Base-by-base conservation (phyloP, 2,329 filamentous ascomycete genomes). In the Alternaria atra region DNA sequence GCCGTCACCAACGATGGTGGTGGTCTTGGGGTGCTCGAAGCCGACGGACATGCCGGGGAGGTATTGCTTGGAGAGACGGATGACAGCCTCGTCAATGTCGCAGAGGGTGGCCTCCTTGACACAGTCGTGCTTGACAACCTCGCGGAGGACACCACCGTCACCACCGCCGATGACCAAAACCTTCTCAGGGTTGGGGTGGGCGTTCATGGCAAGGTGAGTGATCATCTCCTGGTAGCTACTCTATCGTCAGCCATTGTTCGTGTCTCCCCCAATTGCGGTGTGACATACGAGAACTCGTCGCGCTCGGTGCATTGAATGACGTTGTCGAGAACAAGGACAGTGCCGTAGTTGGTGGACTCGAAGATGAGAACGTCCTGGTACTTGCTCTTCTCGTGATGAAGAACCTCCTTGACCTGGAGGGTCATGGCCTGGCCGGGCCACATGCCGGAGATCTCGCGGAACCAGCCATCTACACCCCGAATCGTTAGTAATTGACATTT, bases 371-470 rank as follows among this genome's bases (percentile, higher is more conserved):
- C 94, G 79, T 99, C 95, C 84, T 99, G 95, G 86, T 97, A 99
- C 86, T 97, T 86, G 86, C 91, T 95, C 89, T 97, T 98, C 86
- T 99, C 95, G 86, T 98, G 94, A 87, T 97, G 94, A 66, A 99
- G 87, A 77, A 99, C 90, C 86, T 97, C 92, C 82, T 99, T 94
- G 83, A 99, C 95, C 69, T 79, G 76, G 65, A 80, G 90, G 73
- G 92, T 97, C 94, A 98, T 98, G 80, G 95, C 95, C 86, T 98
- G 95, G 80, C 95, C 93, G 66, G 95, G 94, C 95, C 95, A 99
- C 94, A 99, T 98, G 79, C 95, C 86, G 73, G 92, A 97, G 84
- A 97, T 94, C 85, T 99, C 95, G 82, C 93, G 92, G 91, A 99
- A 99, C 95, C 95, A 99, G 85, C 94, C 95, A 97, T 98, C 95